Percentiles rank a stretch among this genome's conserved stretches.
phyloP scores from a whole-genome alignment of 768 basidiomycete genomes.

The Gloeopeniophorella convolvens region DNA sequence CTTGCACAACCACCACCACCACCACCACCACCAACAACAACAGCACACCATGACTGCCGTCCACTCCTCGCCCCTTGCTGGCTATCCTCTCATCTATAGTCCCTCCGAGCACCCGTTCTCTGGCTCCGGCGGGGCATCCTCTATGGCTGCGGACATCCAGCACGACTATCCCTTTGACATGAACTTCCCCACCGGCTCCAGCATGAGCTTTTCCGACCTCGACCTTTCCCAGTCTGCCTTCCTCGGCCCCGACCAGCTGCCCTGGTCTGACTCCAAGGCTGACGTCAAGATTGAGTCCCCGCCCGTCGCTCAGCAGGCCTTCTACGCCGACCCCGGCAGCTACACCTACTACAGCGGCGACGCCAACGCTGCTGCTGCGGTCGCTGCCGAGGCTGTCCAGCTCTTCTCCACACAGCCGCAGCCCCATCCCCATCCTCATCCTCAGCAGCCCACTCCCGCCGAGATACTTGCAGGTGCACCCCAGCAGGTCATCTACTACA shows the following conservation, averaged over 20 bases:
- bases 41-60: conserved; percentile 1
- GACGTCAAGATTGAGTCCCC: conserved; percentile 14
- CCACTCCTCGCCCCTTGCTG: not conserved
- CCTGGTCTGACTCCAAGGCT: conserved; percentile 11
- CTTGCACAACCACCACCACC: not conserved
- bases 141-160: conserved; percentile 7
- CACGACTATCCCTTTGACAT: conserved; percentile 16
- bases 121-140: not conserved
- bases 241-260: conserved; percentile 11
- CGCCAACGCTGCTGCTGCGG: not conserved
- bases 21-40: not conserved
- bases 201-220: conserved; percentile 10
- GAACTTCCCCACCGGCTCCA: not conserved
- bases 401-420: conserved; percentile 10
- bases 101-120: conserved; percentile 9
- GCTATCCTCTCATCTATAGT: conserved; percentile 12
- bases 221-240: conserved; percentile 12
- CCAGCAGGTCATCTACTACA: conserved; percentile 11
- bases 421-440: no score
- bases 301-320: not conserved
- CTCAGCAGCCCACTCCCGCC: conserved; percentile 1
- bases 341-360: conserved; percentile 15
- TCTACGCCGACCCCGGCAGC: conserved; percentile 11
- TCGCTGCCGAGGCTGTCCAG: conserved; percentile 9
- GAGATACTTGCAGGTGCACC: conserved; percentile 3